phyloP scores from a whole-genome alignment of 805 yeast genomes.

The Yueomyces sinensis region DNA sequence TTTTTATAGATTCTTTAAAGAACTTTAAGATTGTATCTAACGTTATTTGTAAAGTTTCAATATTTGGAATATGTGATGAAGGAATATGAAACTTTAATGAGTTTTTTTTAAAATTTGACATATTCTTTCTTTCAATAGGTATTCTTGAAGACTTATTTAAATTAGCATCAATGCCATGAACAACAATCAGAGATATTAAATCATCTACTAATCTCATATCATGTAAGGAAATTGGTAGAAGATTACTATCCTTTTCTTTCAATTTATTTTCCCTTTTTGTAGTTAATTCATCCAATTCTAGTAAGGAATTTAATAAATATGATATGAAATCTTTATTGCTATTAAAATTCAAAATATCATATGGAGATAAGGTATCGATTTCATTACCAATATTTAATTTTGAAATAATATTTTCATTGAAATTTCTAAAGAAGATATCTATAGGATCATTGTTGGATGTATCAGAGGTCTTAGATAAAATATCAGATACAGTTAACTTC shows the following conservation, averaged over 20 bases:
- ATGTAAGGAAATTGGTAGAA: constrained; percentile 60
- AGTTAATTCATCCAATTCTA: constrained; percentile 1
- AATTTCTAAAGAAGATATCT: constrained; percentile 20
- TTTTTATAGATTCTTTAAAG: constrained; percentile 1
- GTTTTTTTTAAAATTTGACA: constrained; percentile 33
- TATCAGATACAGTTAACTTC: constrained; percentile 2
- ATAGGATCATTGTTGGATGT: constrained; percentile 20
- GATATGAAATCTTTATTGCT: constrained; percentile 12
- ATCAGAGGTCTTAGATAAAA: constrained; percentile 20
- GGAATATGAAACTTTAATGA: constrained; percentile 13
- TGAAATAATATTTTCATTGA: constrained; percentile 8
- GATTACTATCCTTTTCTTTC: constrained; percentile 7
- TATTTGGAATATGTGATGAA: constrained; percentile 5
- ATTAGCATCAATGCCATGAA: constrained; percentile 60
- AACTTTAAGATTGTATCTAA: constrained; percentile 12
- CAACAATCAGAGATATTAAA: constrained; percentile 47
- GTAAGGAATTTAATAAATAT: constrained; percentile 3
- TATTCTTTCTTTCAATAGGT: constrained; percentile 45
- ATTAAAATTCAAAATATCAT: constrained; percentile 5
- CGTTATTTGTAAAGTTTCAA: constrained; percentile 6
- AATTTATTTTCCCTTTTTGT: constrained; percentile 4
- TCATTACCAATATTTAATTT: constrained; percentile 2
- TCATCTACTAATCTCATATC: constrained; percentile 68
- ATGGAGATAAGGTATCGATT: neutral
- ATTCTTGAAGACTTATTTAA: constrained; percentile 46